phyloP scores from a whole-genome alignment of 1,284 basidiomycete species.

The Malassezia restricta region DNA sequence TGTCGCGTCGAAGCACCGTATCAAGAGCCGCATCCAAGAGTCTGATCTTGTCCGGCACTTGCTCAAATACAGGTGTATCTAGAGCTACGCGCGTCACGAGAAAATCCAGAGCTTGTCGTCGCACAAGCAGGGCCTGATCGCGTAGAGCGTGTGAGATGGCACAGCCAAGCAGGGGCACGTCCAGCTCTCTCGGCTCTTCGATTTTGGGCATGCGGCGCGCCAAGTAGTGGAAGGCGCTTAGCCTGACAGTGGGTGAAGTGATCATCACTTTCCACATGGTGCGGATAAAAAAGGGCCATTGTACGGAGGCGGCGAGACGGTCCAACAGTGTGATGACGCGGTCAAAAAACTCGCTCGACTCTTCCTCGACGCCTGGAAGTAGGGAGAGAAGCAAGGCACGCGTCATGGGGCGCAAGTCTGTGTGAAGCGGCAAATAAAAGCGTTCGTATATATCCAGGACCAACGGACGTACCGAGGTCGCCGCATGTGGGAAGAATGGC shows the following conservation, averaged over 20 bases:
- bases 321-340: slow-evolving; percentile 75
- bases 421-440: slow-evolving; percentile 68
- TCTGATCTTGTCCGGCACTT: slow-evolving; percentile 22
- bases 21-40: slow-evolving; percentile 32
- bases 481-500: slow-evolving; percentile 95
- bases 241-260: slow-evolving; percentile 71
- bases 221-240: slow-evolving; percentile 76
- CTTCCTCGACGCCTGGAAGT: slow-evolving; percentile 54
- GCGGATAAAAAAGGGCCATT: slow-evolving; percentile 75
- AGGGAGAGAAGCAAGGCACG: slow-evolving; percentile 87
- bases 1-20: slow-evolving; percentile 63
- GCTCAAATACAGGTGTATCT: slow-evolving; percentile 20
- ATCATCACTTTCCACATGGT: slow-evolving; percentile 88
- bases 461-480: slow-evolving; percentile 56
- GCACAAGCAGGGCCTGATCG: slow-evolving; percentile 61
- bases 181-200: slow-evolving; percentile 51
- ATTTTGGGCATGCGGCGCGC: slow-evolving; percentile 59
- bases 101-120: slow-evolving; percentile 35
- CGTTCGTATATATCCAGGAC: slow-evolving; percentile 32
- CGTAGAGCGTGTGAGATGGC: slow-evolving; percentile 73
- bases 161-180: slow-evolving; percentile 81
- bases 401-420: slow-evolving; percentile 70
- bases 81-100: slow-evolving; percentile 29
- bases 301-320: slow-evolving; percentile 59
- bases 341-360: slow-evolving; percentile 61